Evolutionary conservation across 306 rosid species (phyloP), one percentile per base, ranked within the genome.

Genomic region (Betula pendula): DNA sequence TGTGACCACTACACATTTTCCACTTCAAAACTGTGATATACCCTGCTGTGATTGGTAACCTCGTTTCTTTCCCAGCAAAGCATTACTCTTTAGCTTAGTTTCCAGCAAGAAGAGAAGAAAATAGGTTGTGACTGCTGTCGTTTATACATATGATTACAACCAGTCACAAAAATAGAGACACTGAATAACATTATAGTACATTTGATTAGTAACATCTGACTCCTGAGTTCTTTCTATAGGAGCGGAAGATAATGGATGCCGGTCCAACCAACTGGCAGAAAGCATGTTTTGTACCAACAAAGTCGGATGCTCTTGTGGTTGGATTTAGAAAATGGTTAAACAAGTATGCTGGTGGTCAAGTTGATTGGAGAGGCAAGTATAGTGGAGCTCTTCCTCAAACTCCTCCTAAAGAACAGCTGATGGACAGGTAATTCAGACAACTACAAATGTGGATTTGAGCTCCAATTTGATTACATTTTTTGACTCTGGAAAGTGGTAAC

Each of bases 241-340:
- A 92, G 86, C 87, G 83, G 27, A 92, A 81, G 83, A 78, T 92
- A 73, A 74, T 45, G 91, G 91, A 90, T 27, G 76, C 20, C 8
- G 96, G 92, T 59, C 73, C 75, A 79, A 53, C 56, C 31, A 90
- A 89, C 79, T 95, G 98, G 98, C 92, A 81, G 45, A 92, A 81
- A 81, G 92, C 91, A 17, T 95, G 98, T 80, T 95, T 87, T 81
- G 88, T 92, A 84, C 98, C 98, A 17, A 88, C 92, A 66, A 95
- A 90, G 62, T 77, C 98, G 33, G 98, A 95, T 85, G 91, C 93
- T 5, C 84, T 86, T 53, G 98, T 92, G 71, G 76, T 92, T 76
- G 96, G 89, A 68, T 92, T 81, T 77, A 88, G 98, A 84, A 95
- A 83, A 70, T 95, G 98, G 98, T 74, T 95, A 53, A 95, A 83